Evolutionary conservation across 225 moss, liverwort and hornwort species (phyloP).

Genomic region (Polytrichum formosum): DNA sequence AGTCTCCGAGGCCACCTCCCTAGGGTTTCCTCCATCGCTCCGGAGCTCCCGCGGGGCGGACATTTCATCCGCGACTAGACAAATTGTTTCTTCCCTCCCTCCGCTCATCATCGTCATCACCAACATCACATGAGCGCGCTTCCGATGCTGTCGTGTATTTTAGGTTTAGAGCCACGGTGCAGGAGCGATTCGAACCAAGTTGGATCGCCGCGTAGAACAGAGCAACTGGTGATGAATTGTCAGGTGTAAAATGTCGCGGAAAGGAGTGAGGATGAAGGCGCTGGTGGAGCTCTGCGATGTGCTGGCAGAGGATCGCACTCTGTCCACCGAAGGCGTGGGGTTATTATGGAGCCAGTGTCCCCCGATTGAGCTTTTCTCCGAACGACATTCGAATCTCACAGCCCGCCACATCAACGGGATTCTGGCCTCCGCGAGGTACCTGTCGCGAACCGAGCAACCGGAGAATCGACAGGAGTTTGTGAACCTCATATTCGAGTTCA

Average conservation of each 20-base stretch:
- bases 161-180: no score
- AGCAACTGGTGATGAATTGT: no score
- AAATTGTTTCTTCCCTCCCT: no score
- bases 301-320: slow-evolving; percentile 28
- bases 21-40: no score
- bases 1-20: no score
- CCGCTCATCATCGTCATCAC: no score
- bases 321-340: slow-evolving; percentile 16
- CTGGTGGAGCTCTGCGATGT: slow-evolving; percentile 46
- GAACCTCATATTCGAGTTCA: slow-evolving; percentile 38
- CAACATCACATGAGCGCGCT: no score
- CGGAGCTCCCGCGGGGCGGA: no score
- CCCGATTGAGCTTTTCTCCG: slow-evolving; percentile 13
- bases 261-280: slow-evolving; percentile 36
- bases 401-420: slow-evolving; percentile 64
- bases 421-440: slow-evolving; percentile 56
- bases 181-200: no score
- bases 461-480: slow-evolving; percentile 54
- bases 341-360: slow-evolving; percentile 46
- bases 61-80: no score
- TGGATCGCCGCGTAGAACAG: no score
- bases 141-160: no score
- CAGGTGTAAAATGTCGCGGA: not conserved
- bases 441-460: slow-evolving; percentile 49
- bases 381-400: slow-evolving; percentile 35